Evolutionary conservation across 2,329 filamentous ascomycete genomes (phyloP).

Genomic region (Venturia asperata): DNA sequence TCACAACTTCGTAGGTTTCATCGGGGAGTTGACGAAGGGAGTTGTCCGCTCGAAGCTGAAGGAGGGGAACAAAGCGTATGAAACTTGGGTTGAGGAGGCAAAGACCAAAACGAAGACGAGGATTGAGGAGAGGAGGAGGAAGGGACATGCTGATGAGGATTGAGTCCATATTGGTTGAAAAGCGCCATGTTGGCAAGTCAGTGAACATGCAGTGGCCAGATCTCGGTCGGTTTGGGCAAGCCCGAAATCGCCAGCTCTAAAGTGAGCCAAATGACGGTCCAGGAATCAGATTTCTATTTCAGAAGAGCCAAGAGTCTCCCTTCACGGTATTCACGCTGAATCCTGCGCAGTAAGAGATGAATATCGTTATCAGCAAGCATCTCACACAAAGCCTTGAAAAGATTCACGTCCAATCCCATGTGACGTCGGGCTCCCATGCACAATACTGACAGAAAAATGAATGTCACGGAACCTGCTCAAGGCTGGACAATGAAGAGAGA

Average conservation of each 20-base stretch:
- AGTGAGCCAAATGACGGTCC: background rate
- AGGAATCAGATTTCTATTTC: background rate
- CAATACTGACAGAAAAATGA: background rate
- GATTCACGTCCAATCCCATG: background rate
- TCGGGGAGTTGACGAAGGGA: slow-evolving; percentile 80
- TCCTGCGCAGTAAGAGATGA: background rate
- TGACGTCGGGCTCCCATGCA: background rate
- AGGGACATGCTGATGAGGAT: slow-evolving; percentile 22
- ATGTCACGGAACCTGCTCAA: background rate
- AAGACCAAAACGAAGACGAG: slow-evolving; percentile 50
- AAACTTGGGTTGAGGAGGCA: slow-evolving; percentile 64
- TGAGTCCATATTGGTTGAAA: slow-evolving; percentile 14
- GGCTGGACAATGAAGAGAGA: background rate
- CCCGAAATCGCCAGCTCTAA: background rate
- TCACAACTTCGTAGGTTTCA: slow-evolving; percentile 96
- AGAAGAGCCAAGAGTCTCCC: background rate
- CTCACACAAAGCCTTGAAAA: background rate
- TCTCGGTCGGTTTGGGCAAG: background rate
- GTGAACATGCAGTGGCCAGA: background rate
- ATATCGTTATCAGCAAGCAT: background rate
- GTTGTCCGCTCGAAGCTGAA: slow-evolving; percentile 69
- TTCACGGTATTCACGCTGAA: too few species aligned
- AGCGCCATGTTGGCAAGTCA: too few species aligned
- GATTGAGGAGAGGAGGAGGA: slow-evolving; percentile 40
- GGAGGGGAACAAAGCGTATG: slow-evolving; percentile 59